Percentiles rank a stretch among this genome's conserved stretches.
phyloP scores from a whole-genome alignment of 2,329 filamentous ascomycete genomes.

The Colletotrichum musae region DNA sequence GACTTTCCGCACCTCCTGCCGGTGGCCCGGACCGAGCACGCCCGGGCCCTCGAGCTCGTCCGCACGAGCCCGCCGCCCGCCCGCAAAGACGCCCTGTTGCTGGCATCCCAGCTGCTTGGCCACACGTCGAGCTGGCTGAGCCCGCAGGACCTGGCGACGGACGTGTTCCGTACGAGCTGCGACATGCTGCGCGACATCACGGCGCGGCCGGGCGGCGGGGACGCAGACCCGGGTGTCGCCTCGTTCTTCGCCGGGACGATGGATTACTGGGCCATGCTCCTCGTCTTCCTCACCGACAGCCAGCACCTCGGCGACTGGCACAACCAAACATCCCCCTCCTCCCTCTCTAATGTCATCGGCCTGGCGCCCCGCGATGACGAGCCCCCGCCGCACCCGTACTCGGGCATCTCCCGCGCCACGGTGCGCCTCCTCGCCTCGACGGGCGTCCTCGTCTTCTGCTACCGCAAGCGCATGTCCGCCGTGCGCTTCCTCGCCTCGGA shows the following conservation, averaged over 20 bases:
- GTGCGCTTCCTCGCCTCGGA: constrained; percentile 42
- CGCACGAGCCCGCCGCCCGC: neutral
- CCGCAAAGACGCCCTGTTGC: constrained; percentile 25
- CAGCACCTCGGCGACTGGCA: constrained; percentile 24
- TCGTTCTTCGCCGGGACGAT: constrained; percentile 43
- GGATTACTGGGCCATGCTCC: constrained; percentile 46
- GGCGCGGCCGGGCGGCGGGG: neutral
- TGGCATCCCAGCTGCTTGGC: constrained; percentile 41
- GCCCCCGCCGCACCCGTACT: constrained; percentile 44
- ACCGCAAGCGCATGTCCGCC: constrained; percentile 41
- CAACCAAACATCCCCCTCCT: neutral
- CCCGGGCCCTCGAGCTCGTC: constrained; percentile 35
- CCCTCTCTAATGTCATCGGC: neutral
- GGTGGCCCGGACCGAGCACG: constrained; percentile 35
- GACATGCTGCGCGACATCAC: constrained; percentile 4
- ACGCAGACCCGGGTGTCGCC: neutral
- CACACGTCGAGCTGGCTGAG: constrained; percentile 44
- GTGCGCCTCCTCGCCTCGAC: constrained; percentile 39
- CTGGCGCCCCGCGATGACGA: constrained; percentile 20
- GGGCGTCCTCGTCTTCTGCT: constrained; percentile 42
- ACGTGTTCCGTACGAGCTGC: constrained; percentile 39
- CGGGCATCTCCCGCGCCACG: constrained; percentile 41
- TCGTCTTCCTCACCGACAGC: constrained; percentile 44
- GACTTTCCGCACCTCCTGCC: constrained; percentile 42
- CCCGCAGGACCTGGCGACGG: constrained; percentile 42